These are phyloP conservation scores for Scutellaria barbata DNA, from an alignment of 257 asterid genomes.

Conservation along the genomic window DNA sequence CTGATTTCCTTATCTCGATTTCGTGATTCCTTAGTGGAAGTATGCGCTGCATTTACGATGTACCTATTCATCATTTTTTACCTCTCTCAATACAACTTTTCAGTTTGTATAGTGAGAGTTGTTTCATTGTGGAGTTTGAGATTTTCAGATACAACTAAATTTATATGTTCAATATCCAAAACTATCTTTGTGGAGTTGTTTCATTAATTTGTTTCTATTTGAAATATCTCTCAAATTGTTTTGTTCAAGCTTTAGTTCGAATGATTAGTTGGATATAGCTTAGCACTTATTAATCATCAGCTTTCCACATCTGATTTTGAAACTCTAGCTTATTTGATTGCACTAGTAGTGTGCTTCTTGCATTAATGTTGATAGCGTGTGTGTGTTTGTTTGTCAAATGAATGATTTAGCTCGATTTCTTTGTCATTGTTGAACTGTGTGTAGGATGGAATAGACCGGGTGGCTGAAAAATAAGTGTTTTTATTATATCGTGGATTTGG, in stretches of 20 bases:
- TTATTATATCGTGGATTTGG: too few species aligned
- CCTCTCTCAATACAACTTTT: background rate
- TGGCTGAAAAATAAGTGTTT: too few species aligned
- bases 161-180: background rate
- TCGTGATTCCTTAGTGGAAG: constrained; percentile 9
- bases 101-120: background rate
- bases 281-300: background rate
- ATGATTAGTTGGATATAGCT: background rate
- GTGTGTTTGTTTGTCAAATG: constrained; percentile 2
- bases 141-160: background rate
- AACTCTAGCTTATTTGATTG: too few species aligned
- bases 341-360: too few species aligned
- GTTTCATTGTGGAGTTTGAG: constrained; percentile 11
- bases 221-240: constrained; percentile 5
- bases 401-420: too few species aligned
- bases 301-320: too few species aligned
- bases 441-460: too few species aligned
- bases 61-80: background rate
- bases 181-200: background rate
- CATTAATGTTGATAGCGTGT: too few species aligned
- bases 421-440: too few species aligned
- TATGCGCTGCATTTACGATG: constrained; percentile 27
- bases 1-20: background rate
- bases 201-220: background rate
- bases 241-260: background rate